Conservation (phyloP, 1,139 yeast species). For the Magnusiomyces paraingens region DNA sequence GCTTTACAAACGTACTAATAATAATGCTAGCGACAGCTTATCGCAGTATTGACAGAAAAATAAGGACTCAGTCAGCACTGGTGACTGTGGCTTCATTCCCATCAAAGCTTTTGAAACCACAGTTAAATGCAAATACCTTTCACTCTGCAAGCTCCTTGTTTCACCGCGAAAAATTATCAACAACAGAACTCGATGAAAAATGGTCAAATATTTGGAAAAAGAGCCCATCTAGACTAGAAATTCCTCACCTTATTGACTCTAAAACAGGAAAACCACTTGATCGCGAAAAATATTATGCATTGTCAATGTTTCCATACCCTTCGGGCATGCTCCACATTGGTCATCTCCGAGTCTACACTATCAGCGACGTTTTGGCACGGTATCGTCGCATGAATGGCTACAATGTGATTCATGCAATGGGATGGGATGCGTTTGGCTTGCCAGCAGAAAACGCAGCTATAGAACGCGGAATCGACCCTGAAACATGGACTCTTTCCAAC, state of each 20-base stretch:
- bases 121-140: no score
- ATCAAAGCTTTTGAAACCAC: no score
- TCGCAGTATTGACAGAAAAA: no score
- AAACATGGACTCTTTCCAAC: conserved; percentile 72
- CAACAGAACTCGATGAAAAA: conserved; percentile 26
- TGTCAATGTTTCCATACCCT: conserved; percentile 95
- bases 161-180: conserved; percentile 9
- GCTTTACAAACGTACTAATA: no score
- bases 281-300: conserved; percentile 45
- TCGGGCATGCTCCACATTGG: conserved; percentile 92
- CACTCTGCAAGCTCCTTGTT: no score
- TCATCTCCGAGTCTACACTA: conserved; percentile 85
- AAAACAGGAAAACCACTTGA: not conserved
- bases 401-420: conserved; percentile 90
- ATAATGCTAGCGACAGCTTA: no score
- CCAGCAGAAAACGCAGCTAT: conserved; percentile 99
- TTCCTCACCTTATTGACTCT: conserved; percentile 1
- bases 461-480: conserved; percentile 73
- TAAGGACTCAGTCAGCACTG: no score
- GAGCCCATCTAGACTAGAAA: conserved; percentile 21
- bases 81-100: no score
- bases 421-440: conserved; percentile 98
- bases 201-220: conserved; percentile 30
- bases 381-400: conserved; percentile 71
- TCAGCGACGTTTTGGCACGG: conserved; percentile 76